phyloP scores from a whole-genome alignment of 2,329 filamentous ascomycete species.

The Xylariaceae sp. region DNA sequence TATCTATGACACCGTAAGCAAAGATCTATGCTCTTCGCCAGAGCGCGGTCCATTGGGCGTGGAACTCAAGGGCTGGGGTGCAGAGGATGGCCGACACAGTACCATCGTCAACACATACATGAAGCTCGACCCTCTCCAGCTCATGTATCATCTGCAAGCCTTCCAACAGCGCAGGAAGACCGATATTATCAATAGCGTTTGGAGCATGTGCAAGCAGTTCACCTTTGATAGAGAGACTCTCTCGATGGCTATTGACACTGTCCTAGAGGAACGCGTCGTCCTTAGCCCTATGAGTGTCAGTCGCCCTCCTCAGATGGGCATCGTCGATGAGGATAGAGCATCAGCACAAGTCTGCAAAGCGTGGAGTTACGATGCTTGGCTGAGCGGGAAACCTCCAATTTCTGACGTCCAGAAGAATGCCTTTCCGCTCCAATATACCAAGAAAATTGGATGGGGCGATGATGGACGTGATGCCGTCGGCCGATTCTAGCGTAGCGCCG shows the following conservation, averaged over 20 bases:
- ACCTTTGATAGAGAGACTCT: slow-evolving; percentile 32
- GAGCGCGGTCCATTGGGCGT: slow-evolving; percentile 15
- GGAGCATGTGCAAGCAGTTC: slow-evolving; percentile 37
- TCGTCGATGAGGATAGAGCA: slow-evolving; percentile 22
- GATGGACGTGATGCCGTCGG: slow-evolving; percentile 15
- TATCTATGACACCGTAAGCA: slow-evolving; percentile 20
- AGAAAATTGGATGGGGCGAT: slow-evolving; percentile 18
- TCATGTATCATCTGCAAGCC: slow-evolving; percentile 46
- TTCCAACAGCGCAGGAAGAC: slow-evolving; percentile 41
- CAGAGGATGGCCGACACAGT: slow-evolving; percentile 22
- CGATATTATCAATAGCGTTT: slow-evolving; percentile 39
- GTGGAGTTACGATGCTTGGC: slow-evolving; percentile 20
- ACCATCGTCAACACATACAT: slow-evolving; percentile 34
- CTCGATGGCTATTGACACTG: slow-evolving; percentile 20
- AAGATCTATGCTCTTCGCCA: slow-evolving; percentile 26
- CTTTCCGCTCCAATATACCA: slow-evolving; percentile 14
- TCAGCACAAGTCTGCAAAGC: slow-evolving; percentile 6
- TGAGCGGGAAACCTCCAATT: slow-evolving; percentile 19
- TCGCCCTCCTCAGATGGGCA: slow-evolving; percentile 19
- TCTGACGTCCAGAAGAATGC: slow-evolving; percentile 9
- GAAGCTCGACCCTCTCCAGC: slow-evolving; percentile 45
- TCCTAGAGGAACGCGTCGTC: slow-evolving; percentile 23
- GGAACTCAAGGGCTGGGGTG: slow-evolving; percentile 25
- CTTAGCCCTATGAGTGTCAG: slow-evolving; percentile 8
- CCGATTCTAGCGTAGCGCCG: slow-evolving; percentile 7